Evolutionary conservation across 2,329 filamentous ascomycete species (phyloP), one percentile per base, ranked within the genome.

Genomic region (Hypomyces rosellus): DNA sequence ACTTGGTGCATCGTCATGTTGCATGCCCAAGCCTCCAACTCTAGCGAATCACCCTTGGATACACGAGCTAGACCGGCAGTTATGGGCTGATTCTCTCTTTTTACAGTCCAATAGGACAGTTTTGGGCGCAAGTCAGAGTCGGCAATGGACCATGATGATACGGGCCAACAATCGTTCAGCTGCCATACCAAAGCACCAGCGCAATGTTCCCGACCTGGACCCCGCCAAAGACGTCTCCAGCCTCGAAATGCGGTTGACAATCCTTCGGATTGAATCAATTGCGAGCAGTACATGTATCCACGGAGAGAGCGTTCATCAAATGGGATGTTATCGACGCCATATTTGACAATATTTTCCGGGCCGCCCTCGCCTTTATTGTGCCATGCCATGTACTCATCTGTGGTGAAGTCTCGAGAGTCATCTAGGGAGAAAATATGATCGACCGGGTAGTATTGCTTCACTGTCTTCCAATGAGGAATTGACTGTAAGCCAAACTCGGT

Each of bases 401-500:
- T 34, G 44, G n/a, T 33, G 44, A 16, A 34, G 44, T 30, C 25
- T 30, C 9, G 6, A 8, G 6, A 11, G 9, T 30, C 25, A 30
- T 30, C 25, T 30, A 8, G 25, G 25, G 25, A 30, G 25, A 30
- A 30, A 2, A 11, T 2, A 30, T 30, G 25, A 11, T 30, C 25
- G 25, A 8, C 25, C 8, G 25, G 25, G 25, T 30, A 30, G 9
- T 30, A 30, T 30, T 30, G 6, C 25, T 30, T 30, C 6, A 30
- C 25, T 6, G 25, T 30, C 9, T 30, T 30, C 25, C 25, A 30
- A 33, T 33, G 16, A 20, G 44, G 44, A 16, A 16, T 11, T n/a
- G 44, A 46, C n/a, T 46, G 16, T 13, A 46, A n/a, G n/a, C 44
- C 44, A 20, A 46, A 46, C 25, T 46, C 44, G 8, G 22, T 46